Evolutionary conservation across 768 basidiomycete genomes (phyloP), one percentile per base, ranked within the genome.

Genomic region (Tylopilus cervinicoccineus): DNA sequence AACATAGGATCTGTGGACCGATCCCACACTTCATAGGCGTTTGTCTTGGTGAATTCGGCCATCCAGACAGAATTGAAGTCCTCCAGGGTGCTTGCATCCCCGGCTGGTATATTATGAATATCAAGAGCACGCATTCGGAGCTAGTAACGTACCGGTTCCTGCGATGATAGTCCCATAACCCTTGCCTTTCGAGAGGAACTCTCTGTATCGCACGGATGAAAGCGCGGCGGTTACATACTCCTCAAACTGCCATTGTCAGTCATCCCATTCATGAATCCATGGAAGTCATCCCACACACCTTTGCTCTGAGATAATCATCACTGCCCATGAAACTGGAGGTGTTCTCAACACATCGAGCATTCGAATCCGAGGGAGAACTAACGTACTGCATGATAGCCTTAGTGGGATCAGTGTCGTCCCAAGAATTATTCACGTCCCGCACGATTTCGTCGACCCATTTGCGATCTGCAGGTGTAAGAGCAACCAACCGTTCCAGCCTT

Each of bases 381-480:
- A 76, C 84, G 40, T 57, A 89, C 83, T 83, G 81, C 76, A 93
- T 80, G 24, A 76, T 76, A 13, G 68, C 75, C 46, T 74, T 73
- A 5, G 69, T 70, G 1, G 84, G 78, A 54, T 88, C 85, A 10
- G 71, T 71, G 5, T 83, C 79, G 48, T 80, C 77, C 86, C 86
- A 94, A 8, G 78, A 77, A 43, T 88, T 83, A 52, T 90, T 90
- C 11, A 95, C 91, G 52, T 92, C 90, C 45, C 76, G 80, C 33
- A 94, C 79, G 47, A 95, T 83, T 56, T 95, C 93, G 61, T 98
- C 94, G 79, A 98, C 91, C 96, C 96, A 99, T 66, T 90, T 94
- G 50, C 95, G 74, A 65, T 98, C 96, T 1, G 94, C 92, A 0
- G 96, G 75, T 2, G 95, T 97, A 55, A 99, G 70, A 6, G 79